phyloP scores from a whole-genome alignment of 2,329 filamentous ascomycete genomes.

The Trichoderma oligosporum region DNA sequence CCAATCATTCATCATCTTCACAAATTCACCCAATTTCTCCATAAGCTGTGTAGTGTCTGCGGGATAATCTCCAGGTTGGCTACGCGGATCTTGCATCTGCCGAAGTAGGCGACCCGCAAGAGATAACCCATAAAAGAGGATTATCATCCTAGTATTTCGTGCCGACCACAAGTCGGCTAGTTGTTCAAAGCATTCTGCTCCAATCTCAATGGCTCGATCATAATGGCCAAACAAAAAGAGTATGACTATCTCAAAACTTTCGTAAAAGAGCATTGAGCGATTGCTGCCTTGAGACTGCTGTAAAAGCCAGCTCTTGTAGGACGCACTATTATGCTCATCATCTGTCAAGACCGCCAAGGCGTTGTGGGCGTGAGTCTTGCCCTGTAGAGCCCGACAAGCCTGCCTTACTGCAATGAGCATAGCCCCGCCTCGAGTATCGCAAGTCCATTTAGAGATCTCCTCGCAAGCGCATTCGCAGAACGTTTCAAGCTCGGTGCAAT shows the following conservation, averaged over 20 bases:
- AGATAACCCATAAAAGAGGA: constrained; percentile 59
- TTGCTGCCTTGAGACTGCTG: constrained; percentile 55
- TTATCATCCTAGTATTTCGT: constrained; percentile 53
- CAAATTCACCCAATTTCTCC: constrained; percentile 50
- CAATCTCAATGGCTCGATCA: constrained; percentile 54
- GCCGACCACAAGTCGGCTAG: constrained; percentile 55
- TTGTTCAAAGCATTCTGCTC: constrained; percentile 46
- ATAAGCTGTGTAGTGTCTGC: constrained; percentile 48
- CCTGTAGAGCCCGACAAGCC: constrained; percentile 65
- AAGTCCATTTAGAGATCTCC: constrained; percentile 68
- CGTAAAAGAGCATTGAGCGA: constrained; percentile 64
- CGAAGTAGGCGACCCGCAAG: constrained; percentile 51
- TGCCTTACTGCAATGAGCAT: constrained; percentile 65
- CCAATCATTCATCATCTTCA: constrained; percentile 61
- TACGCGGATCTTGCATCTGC: constrained; percentile 46
- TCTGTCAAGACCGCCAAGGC: constrained; percentile 61
- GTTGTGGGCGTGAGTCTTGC: constrained; percentile 59
- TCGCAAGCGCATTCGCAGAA: constrained; percentile 70
- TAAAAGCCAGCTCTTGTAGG: constrained; percentile 58
- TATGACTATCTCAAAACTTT: constrained; percentile 61
- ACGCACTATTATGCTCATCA: constrained; percentile 56
- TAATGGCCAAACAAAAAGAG: constrained; percentile 63
- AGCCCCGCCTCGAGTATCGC: constrained; percentile 67
- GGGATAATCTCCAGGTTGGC: constrained; percentile 41
- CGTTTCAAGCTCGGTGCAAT: constrained; percentile 64